Percentiles rank a stretch among this genome's conserved stretches.
phyloP scores from a whole-genome alignment of 2,329 filamentous ascomycete species.

The Neocucurbitaria cava region DNA sequence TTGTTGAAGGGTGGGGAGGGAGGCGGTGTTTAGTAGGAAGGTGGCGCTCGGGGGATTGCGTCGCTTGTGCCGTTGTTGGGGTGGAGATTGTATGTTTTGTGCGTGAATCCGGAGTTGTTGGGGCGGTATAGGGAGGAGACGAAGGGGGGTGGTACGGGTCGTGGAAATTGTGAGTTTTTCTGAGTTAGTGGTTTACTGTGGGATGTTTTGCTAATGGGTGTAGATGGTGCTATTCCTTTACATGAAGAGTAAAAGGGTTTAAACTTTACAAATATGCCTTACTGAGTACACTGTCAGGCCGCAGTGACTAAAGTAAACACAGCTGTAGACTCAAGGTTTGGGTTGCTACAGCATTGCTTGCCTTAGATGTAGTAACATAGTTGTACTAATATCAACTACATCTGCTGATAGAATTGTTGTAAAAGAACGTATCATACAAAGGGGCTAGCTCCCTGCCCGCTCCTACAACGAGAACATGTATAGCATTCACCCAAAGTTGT shows the following conservation, averaged over 20 bases:
- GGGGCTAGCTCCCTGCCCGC: too few relatives aligned
- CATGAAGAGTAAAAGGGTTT: slow-evolving; percentile 1
- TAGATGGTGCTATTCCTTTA: slow-evolving; percentile 14
- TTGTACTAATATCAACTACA: too few relatives aligned
- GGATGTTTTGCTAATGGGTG: background rate
- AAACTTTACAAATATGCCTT: too few relatives aligned
- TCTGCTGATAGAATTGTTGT: too few relatives aligned
- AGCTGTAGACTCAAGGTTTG: too few relatives aligned
- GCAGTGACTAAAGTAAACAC: too few relatives aligned
- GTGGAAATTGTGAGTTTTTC: background rate
- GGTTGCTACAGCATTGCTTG: too few relatives aligned
- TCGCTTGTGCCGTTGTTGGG: slow-evolving; percentile 27
- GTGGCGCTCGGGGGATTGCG: slow-evolving; percentile 23
- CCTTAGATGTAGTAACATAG: too few relatives aligned
- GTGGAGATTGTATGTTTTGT: slow-evolving; percentile 34
- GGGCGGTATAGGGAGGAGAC: slow-evolving; percentile 25
- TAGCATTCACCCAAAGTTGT: too few relatives aligned
- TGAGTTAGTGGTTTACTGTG: background rate
- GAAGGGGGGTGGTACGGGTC: background rate
- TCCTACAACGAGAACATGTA: too few relatives aligned
- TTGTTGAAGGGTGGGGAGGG: slow-evolving; percentile 20
- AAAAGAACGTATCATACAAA: too few relatives aligned
- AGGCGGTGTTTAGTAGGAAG: slow-evolving; percentile 28
- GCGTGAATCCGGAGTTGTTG: slow-evolving; percentile 29
- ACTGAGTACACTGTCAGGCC: too few relatives aligned